Conservation (phyloP, 2,329 filamentous ascomycete species). For the Cyphellophora attinorum region DNA sequence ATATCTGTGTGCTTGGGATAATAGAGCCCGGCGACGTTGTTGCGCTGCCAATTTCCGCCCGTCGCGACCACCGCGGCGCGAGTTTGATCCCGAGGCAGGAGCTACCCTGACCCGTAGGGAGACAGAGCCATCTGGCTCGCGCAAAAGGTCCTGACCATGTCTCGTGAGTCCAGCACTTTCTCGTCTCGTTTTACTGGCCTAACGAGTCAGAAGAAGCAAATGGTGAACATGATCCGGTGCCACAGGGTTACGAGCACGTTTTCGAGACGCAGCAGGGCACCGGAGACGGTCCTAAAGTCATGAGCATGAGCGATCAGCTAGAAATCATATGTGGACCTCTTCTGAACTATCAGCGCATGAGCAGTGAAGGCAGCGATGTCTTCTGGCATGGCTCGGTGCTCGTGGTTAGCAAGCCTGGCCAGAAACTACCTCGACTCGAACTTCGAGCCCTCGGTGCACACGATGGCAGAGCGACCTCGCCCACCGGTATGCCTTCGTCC, state of each 20-base stretch:
- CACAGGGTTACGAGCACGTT: constrained; percentile 4
- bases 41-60: no score
- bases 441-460: constrained; percentile 40
- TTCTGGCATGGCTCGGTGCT: constrained; percentile 78
- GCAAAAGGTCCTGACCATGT: no score
- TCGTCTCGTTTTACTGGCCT: no score
- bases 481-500: constrained; percentile 3
- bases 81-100: no score
- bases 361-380: constrained; percentile 20
- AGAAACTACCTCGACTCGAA: constrained; percentile 50
- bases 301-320: constrained; percentile 20
- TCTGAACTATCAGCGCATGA: constrained; percentile 39
- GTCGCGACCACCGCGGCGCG: no score
- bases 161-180: no score
- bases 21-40: no score
- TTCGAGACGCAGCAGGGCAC: constrained; percentile 13
- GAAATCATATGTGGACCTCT: constrained; percentile 39
- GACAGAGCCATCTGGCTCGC: no score
- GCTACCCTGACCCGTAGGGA: no score
- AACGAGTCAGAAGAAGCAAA: no score
- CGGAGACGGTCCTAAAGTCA: constrained; percentile 17
- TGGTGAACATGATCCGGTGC: constrained; percentile 2
- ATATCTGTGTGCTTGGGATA: no score
- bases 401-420: constrained; percentile 67
- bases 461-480: constrained; percentile 4